Conservation (phyloP, 2,329 filamentous ascomycete species). For the Lachnellula subtilissima region DNA sequence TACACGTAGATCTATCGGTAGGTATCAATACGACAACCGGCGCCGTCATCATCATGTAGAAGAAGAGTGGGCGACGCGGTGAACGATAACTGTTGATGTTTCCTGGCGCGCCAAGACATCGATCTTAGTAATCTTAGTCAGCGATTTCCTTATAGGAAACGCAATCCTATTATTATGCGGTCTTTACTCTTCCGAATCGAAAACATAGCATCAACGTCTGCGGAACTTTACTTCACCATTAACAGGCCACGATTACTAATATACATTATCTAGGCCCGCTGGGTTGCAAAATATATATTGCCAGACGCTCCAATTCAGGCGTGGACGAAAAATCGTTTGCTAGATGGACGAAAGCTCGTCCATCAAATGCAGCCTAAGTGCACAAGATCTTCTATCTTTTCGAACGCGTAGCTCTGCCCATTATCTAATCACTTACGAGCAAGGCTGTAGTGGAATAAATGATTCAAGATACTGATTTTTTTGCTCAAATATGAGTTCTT, state of each 20-base stretch:
- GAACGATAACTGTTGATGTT: neutral
- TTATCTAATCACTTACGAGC: neutral
- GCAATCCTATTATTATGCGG: neutral
- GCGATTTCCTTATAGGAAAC: neutral
- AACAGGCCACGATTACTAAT: neutral
- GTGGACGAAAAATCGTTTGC: neutral
- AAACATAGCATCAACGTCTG: neutral
- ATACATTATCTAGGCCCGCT: neutral
- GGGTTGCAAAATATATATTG: neutral
- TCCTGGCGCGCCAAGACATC: neutral
- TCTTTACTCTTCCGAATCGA: neutral
- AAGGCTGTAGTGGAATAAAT: neutral
- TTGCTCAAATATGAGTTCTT: neutral
- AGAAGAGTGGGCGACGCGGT: neutral
- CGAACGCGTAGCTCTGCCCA: conserved; percentile 3
- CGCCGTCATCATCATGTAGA: neutral
- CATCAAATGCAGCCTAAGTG: conserved; percentile 10
- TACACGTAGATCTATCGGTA: neutral
- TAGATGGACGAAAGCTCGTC: conserved; percentile 2
- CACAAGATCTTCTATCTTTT: neutral
- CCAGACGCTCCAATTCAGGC: conserved; percentile 1
- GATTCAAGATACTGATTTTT: neutral
- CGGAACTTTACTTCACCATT: neutral
- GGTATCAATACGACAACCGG: neutral
- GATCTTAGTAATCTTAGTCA: neutral